Evolutionary conservation across 2,329 filamentous ascomycete genomes (phyloP), one percentile per base, ranked within the genome.

Genomic region (Stagonosporopsis vannaccii): DNA sequence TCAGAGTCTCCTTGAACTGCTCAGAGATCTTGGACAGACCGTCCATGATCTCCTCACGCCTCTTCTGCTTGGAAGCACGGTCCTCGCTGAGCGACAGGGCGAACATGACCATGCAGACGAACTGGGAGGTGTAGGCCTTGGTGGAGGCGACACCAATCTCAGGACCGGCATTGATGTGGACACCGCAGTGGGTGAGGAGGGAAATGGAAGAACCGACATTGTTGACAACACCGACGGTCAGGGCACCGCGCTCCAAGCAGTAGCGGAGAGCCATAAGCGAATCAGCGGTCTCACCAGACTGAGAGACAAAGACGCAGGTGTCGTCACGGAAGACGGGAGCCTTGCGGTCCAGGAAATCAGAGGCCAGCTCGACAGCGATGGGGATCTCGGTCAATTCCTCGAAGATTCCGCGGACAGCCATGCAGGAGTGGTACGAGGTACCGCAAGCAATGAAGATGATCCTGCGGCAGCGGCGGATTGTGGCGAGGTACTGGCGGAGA

Each of bases 61-160:
- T 87, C 82, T 90, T 87, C 72, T 90, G 86, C 87, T 99, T 99
- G 67, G 92, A 97, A 37, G 93, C 91, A 69, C 95, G 91, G 79
- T 99, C 95, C 81, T 99, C 95, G 73, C 91, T 95, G 56, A 99
- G 86, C 26, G 93, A 97, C 62, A 99, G 84, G 6, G 95, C 95
- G 73, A 99, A 98, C 95, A 99, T 99, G 81, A 98, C 90, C 92
- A 99, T 97, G 77, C 95, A 96, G 74, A 99, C 92, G 79, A 98
- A 99, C 78, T 99, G 95, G 42, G 95, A 98, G 13, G 95, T 99
- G 82, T 99, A 99, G 35, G 95, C 95, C 85, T 99, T 99, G 79
- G 95, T 99, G 42, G 94, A 98, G 58, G 95, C 95, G 65, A 99
- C 95, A 87, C 95, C 95, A 63, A 99, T 98, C 79, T 99, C 95